Conservation (phyloP, 2,329 filamentous ascomycete genomes). For the Chaetomiaceae sp. region DNA sequence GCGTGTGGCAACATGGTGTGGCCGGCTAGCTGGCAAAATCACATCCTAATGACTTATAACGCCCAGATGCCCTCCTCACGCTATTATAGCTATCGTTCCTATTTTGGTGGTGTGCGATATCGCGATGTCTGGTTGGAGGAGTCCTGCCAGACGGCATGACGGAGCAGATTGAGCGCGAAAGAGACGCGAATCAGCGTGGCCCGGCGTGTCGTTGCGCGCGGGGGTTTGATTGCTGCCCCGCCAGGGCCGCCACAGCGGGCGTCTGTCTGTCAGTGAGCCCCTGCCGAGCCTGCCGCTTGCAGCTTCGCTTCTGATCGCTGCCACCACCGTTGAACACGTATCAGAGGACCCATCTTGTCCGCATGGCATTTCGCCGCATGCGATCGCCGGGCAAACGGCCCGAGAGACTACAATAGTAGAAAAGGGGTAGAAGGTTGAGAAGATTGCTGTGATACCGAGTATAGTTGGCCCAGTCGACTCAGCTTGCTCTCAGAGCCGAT, state of each 20-base stretch:
- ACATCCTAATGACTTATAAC: background rate
- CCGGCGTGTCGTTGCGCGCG: conserved; percentile 15
- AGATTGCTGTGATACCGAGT: too few species aligned
- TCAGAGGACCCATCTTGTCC: conserved; percentile 11
- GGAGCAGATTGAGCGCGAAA: conserved; percentile 19
- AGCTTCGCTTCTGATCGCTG: conserved; percentile 6
- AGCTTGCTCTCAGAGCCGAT: too few species aligned
- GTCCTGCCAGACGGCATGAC: conserved; percentile 16
- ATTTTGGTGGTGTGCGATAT: background rate
- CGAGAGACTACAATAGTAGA: background rate
- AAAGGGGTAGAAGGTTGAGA: background rate
- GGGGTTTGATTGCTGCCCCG: conserved; percentile 22
- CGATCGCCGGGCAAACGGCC: conserved; percentile 3
- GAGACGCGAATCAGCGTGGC: conserved; percentile 23
- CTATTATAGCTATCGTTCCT: too few species aligned
- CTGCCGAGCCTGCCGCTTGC: conserved; percentile 15
- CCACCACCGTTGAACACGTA: conserved; percentile 24
- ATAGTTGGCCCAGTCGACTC: too few species aligned
- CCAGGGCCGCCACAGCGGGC: too few species aligned
- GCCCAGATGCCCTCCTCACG: too few species aligned
- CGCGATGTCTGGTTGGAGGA: conserved; percentile 10
- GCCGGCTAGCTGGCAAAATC: background rate
- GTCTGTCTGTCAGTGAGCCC: conserved; percentile 6
- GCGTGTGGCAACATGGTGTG: background rate
- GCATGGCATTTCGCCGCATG: conserved; percentile 8